Evolutionary conservation across 2,329 filamentous ascomycete species (phyloP).

Genomic region (Beauveria bassiana): DNA sequence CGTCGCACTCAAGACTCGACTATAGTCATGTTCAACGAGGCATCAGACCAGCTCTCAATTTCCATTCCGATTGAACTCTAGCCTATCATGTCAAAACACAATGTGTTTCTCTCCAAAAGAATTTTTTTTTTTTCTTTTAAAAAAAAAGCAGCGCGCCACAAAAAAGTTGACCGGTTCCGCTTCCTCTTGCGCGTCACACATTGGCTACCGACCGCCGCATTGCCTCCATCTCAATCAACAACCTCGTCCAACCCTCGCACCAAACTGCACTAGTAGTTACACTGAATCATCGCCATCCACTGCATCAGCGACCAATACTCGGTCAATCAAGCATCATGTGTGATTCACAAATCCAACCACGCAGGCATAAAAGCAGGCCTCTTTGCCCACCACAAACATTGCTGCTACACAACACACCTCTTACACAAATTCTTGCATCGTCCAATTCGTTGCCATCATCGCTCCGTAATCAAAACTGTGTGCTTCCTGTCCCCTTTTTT

Average conservation of each 20-base stretch:
- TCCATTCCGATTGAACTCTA: too few species aligned
- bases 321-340: background rate
- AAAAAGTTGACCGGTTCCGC: background rate
- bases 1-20: background rate
- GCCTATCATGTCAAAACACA: too few species aligned
- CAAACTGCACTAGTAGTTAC: background rate
- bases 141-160: background rate
- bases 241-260: background rate
- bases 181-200: background rate
- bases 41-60: too few species aligned
- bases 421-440: background rate
- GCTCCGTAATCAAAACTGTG: background rate
- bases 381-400: background rate
- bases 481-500: rapidly evolving
- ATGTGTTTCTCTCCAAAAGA: too few species aligned
- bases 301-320: background rate
- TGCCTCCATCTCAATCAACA: background rate
- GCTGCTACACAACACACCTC: background rate
- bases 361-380: background rate
- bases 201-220: background rate
- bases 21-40: background rate
- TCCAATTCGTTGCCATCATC: background rate
- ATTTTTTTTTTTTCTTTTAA: too few species aligned
- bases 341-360: background rate
- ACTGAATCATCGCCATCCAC: background rate